A percentile compares a stretch with the other conserved stretches of the same genome.
Conservation (phyloP, 345 rosid genomes). For the Kandelia obovata region DNA sequence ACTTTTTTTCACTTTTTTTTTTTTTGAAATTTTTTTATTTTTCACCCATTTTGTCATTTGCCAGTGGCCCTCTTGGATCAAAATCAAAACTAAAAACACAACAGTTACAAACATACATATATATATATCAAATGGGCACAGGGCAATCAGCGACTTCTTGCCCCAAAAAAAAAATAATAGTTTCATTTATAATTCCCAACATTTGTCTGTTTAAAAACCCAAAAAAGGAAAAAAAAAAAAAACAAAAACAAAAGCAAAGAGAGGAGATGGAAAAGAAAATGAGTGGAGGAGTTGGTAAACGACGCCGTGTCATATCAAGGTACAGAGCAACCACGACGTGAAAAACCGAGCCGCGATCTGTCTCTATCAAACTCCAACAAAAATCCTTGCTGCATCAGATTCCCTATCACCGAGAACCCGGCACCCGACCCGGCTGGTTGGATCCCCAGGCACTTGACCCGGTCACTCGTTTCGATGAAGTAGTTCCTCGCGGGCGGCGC, state of each 20-base stretch:
- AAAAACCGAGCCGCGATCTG: slow-evolving; percentile 67
- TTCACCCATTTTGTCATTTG: neutral
- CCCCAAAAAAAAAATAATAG: too few relatives aligned
- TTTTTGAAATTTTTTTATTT: neutral
- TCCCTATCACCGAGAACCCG: slow-evolving; percentile 77
- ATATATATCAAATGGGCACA: neutral
- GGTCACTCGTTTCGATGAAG: slow-evolving; percentile 55
- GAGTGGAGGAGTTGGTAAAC: neutral
- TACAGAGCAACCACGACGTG: slow-evolving; percentile 66
- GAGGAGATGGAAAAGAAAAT: neutral
- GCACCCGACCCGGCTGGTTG: slow-evolving; percentile 41
- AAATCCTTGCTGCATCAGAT: slow-evolving; percentile 91
- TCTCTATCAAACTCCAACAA: slow-evolving; percentile 73
- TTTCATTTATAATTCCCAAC: too few relatives aligned
- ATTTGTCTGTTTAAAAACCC: too few relatives aligned
- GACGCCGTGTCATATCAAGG: slow-evolving; percentile 23
- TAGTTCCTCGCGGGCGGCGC: slow-evolving; percentile 80
- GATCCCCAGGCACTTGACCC: slow-evolving; percentile 63
- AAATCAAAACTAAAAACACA: neutral
- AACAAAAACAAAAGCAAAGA: neutral
- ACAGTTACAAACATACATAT: neutral
- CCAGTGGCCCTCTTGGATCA: too few relatives aligned
- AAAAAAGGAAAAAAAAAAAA: neutral
- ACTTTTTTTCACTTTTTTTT: neutral
- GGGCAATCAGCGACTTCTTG: too few relatives aligned